A percentile compares a stretch with the other conserved stretches of the same genome.
phyloP scores from a whole-genome alignment of 2,329 filamentous ascomycete genomes.

The Aureobasidium namibiae region DNA sequence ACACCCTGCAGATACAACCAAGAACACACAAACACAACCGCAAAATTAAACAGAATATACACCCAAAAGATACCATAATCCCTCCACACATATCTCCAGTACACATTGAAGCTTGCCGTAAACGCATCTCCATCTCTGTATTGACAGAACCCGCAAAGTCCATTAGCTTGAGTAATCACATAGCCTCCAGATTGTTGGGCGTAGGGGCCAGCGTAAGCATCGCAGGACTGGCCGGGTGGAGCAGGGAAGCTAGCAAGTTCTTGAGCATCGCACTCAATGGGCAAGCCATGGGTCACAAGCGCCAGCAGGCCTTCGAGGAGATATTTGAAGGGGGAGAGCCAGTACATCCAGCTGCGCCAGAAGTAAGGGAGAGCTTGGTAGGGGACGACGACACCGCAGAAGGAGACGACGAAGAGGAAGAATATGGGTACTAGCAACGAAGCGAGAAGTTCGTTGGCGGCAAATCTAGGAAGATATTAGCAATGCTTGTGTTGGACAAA shows the following conservation, averaged over 20 bases:
- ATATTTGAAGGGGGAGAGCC: slow-evolving; percentile 62
- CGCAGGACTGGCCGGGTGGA: slow-evolving; percentile 29
- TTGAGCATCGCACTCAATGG: slow-evolving; percentile 36
- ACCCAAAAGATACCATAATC: slow-evolving; percentile 52
- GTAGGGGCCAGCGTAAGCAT: slow-evolving; percentile 34
- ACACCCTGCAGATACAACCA: slow-evolving; percentile 46
- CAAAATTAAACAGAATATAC: slow-evolving; percentile 56
- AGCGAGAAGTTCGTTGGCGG: slow-evolving; percentile 50
- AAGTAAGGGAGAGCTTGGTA: slow-evolving; percentile 57
- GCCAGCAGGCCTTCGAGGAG: slow-evolving; percentile 33
- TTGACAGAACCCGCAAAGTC: slow-evolving; percentile 45
- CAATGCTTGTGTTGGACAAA: slow-evolving; percentile 46
- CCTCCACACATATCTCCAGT: slow-evolving; percentile 48
- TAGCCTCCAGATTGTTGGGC: slow-evolving; percentile 29
- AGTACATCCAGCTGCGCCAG: slow-evolving; percentile 67
- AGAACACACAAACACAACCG: slow-evolving; percentile 44
- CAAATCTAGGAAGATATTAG: slow-evolving; percentile 49
- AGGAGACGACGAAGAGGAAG: slow-evolving; percentile 62
- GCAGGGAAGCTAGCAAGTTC: slow-evolving; percentile 33
- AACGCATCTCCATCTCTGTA: slow-evolving; percentile 38
- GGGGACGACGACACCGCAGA: slow-evolving; percentile 67
- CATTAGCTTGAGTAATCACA: slow-evolving; percentile 36
- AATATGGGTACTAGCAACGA: slow-evolving; percentile 61
- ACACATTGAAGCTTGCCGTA: slow-evolving; percentile 32
- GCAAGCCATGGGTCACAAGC: slow-evolving; percentile 30